Conservation (phyloP, 352 stramenopile genomes). For the Globisporangium cederbergense region DNA sequence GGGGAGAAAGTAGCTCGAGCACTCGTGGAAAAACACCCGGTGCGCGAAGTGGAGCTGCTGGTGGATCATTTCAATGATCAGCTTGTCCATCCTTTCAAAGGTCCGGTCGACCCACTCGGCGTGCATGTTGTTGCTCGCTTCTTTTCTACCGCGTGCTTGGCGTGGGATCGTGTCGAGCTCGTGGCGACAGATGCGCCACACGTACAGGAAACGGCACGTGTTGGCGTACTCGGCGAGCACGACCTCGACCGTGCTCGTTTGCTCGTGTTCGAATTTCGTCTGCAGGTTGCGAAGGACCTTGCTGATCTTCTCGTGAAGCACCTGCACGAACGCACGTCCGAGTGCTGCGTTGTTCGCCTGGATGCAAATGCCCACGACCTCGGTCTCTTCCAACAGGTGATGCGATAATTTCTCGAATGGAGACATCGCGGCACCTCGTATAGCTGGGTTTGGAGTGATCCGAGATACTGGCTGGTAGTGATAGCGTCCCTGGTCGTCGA, state of each 20-base stretch:
- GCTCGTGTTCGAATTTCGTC: constrained; percentile 25
- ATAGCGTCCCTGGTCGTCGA: constrained; percentile 17
- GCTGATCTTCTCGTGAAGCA: constrained; percentile 56
- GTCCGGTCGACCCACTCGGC: constrained; percentile 61
- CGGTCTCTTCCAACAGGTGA: constrained; percentile 70
- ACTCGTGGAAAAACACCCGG: constrained; percentile 60
- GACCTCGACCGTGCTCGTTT: constrained; percentile 31
- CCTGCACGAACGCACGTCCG: constrained; percentile 58
- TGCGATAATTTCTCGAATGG: constrained; percentile 67
- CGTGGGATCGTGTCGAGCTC: constrained; percentile 46
- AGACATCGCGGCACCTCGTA: constrained; percentile 24
- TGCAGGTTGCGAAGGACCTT: constrained; percentile 38
- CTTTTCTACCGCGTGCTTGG: constrained; percentile 21
- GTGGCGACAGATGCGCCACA: constrained; percentile 62
- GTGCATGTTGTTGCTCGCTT: constrained; percentile 33
- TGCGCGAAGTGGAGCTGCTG: constrained; percentile 52
- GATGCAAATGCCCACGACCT: constrained; percentile 59
- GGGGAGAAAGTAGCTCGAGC: constrained; percentile 35
- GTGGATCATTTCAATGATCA: constrained; percentile 48
- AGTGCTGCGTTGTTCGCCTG: constrained; percentile 62
- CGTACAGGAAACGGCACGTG: constrained; percentile 49
- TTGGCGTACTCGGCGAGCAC: constrained; percentile 60
- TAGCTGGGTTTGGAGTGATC: background rate
- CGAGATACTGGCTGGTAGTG: constrained; percentile 3
- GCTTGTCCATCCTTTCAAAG: constrained; percentile 55